These are phyloP conservation scores for Galerina sulciceps DNA, from an alignment of 768 basidiomycete species.

Conservation along the genomic window DNA sequence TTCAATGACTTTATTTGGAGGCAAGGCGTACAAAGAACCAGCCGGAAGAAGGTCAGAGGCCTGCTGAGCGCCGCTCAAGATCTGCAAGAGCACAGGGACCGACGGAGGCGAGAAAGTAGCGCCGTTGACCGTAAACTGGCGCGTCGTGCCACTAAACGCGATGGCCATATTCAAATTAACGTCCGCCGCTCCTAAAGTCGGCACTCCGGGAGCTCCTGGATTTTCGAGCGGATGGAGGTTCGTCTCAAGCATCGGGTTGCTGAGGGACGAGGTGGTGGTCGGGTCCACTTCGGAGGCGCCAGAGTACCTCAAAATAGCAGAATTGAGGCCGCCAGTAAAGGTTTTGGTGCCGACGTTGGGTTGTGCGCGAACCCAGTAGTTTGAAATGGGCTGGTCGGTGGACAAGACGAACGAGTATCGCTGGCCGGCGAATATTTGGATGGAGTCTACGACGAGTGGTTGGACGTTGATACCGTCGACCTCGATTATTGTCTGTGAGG, in stretches of 20 bases:
- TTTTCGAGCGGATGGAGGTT: conserved; percentile 36
- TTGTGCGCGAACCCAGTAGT: conserved; percentile 50
- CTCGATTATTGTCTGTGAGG: conserved; percentile 38
- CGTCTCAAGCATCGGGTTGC: conserved; percentile 38
- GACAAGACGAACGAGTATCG: conserved; percentile 48
- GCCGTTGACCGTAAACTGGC: conserved; percentile 37
- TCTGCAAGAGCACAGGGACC: conserved; percentile 50
- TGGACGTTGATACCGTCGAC: conserved; percentile 42
- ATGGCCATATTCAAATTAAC: conserved; percentile 36
- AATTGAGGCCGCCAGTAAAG: conserved; percentile 46
- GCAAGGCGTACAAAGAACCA: conserved; percentile 46
- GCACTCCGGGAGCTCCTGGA: conserved; percentile 33
- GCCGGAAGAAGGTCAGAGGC: conserved; percentile 39
- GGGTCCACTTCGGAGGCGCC: conserved; percentile 46
- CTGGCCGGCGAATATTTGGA: conserved; percentile 40
- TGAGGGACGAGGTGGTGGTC: conserved; percentile 31
- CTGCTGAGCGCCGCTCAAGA: conserved; percentile 40
- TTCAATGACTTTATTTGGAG: conserved; percentile 50
- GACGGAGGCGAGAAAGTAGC: conserved; percentile 37
- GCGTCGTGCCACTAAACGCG: conserved; percentile 21
- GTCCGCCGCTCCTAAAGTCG: conserved; percentile 41
- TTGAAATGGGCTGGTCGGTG: conserved; percentile 37
- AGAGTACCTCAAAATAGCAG: conserved; percentile 55
- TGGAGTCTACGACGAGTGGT: conserved; percentile 39
- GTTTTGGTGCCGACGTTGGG: conserved; percentile 30